Percentiles rank a stretch among this genome's conserved stretches.
Conservation (phyloP, 768 basidiomycete species). For the Austroboletus eburneus region DNA sequence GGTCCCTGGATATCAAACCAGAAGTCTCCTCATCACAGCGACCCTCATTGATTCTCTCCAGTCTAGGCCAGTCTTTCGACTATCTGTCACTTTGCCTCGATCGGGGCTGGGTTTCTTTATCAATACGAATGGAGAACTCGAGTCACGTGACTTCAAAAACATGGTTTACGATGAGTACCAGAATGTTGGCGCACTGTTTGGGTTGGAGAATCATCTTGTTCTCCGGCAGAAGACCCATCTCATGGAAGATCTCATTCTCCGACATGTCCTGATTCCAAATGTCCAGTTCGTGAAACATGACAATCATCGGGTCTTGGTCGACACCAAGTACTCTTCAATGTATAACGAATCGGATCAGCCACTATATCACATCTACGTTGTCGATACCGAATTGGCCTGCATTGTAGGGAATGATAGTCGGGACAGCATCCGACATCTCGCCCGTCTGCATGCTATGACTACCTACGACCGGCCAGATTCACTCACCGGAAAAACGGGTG, state of each 20-base stretch:
- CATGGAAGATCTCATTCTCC: background rate
- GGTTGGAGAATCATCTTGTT: conserved; percentile 35
- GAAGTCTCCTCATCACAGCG: conserved; percentile 13
- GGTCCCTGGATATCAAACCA: too few relatives aligned
- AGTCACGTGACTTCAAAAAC: conserved; percentile 35
- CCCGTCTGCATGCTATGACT: conserved; percentile 41
- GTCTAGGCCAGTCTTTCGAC: background rate
- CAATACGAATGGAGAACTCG: conserved; percentile 22
- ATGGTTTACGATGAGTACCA: conserved; percentile 38
- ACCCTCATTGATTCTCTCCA: background rate
- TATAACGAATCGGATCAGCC: background rate
- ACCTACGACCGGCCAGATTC: conserved; percentile 39
- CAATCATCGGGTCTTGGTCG: background rate
- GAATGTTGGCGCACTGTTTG: conserved; percentile 38
- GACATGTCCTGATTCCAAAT: background rate
- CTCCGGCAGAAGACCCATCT: background rate
- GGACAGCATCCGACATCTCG: conserved; percentile 27
- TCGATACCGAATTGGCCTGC: conserved; percentile 4
- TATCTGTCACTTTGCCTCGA: conserved; percentile 31
- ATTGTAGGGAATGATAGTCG: conserved; percentile 20
- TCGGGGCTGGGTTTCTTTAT: conserved; percentile 36
- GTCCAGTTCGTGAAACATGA: too few relatives aligned
- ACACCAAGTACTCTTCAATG: background rate
- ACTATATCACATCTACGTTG: background rate
- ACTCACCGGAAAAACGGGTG: conserved; percentile 35